A percentile compares a stretch with the other conserved stretches of the same genome.
Conservation (phyloP, 345 rosid genomes). For the Gossypium australe region DNA sequence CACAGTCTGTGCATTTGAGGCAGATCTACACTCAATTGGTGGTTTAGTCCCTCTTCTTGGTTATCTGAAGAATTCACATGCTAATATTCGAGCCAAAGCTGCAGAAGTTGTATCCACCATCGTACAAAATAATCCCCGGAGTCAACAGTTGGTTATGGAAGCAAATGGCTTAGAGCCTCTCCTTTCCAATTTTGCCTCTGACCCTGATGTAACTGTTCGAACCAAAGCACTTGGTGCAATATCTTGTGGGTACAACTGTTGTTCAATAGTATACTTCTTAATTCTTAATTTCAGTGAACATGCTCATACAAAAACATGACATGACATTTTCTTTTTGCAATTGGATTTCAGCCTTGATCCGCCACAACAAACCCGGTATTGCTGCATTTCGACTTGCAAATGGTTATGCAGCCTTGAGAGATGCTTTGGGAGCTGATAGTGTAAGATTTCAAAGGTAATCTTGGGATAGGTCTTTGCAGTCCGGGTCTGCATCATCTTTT, state of each 20-base stretch:
- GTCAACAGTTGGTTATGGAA: constrained; percentile 92
- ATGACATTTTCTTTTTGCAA: constrained; percentile 6
- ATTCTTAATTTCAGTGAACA: background rate
- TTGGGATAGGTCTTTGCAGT: background rate
- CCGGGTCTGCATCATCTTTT: background rate
- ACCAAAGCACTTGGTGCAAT: constrained; percentile 87
- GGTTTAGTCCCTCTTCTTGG: constrained; percentile 83
- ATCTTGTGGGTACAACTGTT: constrained; percentile 63
- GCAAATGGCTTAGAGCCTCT: constrained; percentile 88
- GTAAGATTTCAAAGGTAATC: constrained; percentile 77
- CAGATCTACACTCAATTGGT: constrained; percentile 90
- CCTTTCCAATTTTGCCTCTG: constrained; percentile 54
- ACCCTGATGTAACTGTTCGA: constrained; percentile 58
- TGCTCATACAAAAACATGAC: background rate
- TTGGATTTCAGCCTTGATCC: constrained; percentile 63
- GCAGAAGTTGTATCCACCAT: constrained; percentile 79
- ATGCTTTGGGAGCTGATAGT: constrained; percentile 66
- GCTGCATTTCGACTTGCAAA: constrained; percentile 83
- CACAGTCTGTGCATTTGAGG: background rate
- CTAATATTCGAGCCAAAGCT: constrained; percentile 80
- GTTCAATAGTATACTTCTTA: background rate
- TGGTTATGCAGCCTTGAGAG: constrained; percentile 74
- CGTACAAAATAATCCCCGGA: constrained; percentile 84
- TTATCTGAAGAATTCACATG: constrained; percentile 66
- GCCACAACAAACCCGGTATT: constrained; percentile 73